Percentiles rank a stretch among this genome's conserved stretches.
Conservation (phyloP, 805 yeast genomes). For the Saccharomyces kudriavzevii region DNA sequence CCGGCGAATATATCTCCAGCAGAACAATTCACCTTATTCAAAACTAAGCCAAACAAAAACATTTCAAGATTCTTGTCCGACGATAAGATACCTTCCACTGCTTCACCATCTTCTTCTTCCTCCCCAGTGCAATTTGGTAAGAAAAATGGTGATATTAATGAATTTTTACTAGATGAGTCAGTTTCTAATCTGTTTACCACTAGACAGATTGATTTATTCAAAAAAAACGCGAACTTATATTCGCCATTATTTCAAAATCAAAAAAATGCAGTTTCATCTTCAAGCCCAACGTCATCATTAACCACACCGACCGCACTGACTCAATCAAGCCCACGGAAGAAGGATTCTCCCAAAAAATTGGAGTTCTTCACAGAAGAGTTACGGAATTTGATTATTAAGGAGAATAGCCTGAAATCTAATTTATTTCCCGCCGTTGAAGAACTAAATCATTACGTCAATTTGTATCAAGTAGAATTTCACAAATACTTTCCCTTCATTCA, state of each 20-base stretch:
- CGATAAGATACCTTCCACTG: neutral
- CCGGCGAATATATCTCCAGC: neutral
- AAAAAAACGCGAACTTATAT: slow-evolving; percentile 29
- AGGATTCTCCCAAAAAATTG: neutral
- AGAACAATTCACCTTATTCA: neutral
- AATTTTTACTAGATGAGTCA: slow-evolving; percentile 26
- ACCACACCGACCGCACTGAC: neutral
- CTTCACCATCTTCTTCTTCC: neutral
- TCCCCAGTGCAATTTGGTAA: neutral
- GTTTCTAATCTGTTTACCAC: slow-evolving; percentile 54
- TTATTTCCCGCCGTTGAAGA: slow-evolving; percentile 73
- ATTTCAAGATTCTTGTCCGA: neutral
- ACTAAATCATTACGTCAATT: slow-evolving; percentile 63
- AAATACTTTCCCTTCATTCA: slow-evolving; percentile 61
- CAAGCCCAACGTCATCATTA: neutral
- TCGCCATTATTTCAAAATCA: slow-evolving; percentile 11
- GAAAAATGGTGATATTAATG: neutral
- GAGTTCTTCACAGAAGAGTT: slow-evolving; percentile 42
- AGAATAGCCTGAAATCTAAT: slow-evolving; percentile 44
- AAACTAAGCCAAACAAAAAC: neutral
- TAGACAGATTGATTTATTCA: slow-evolving; percentile 58
- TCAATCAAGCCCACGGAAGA: neutral
- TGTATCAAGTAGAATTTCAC: slow-evolving; percentile 72
- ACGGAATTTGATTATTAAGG: slow-evolving; percentile 44
- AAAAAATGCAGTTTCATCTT: slow-evolving; percentile 2